Base-by-base conservation (phyloP, 495 filamentous ascomycete genomes). In the Aspergillus hancockii region DNA sequence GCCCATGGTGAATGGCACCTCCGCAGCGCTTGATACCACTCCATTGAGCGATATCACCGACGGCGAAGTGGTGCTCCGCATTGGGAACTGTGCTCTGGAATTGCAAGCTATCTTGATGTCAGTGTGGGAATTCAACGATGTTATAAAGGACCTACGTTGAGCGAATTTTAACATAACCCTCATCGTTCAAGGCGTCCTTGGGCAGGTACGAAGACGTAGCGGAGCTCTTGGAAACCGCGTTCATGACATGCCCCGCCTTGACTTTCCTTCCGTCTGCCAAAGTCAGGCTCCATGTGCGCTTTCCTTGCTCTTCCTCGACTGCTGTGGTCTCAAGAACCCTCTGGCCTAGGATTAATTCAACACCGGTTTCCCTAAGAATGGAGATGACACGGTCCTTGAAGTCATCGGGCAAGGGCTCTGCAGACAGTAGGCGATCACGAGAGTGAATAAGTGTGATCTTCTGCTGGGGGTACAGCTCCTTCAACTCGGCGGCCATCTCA, bases 11-110 rank as follows among this genome's bases (percentile, higher is more conserved):
- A 79, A 91, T 84, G 13, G 88, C 88, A 5, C 71, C 80, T 30
- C 88, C 88, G 65, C 85, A 88, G 30, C 88, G 81, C 73, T 88
- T 89, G 71, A 89, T 90, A 21, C 87, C 87, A 0, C 81, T 78
- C 87, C 87, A 89, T 4, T 65, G 61, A 1, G 68, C 70, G 6
- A 78, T 59, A 51, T 79, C 76, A 2, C 76, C 76, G 13, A 73
- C 71, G n/a, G 84, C 86, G 59, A 83, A 88, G 67, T 90, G 88
- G 43, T 75, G 66, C 1, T 63, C 62, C 13, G 79, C 63, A 57
- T 87, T 85, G n/a, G 83, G 73, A 0, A 81, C 66, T 5, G 64
- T 60, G 0, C 65, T 55, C 1, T 71, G 66, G 64, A 85, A 84
- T 63, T 73, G 66, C 22, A 79, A 75, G 40, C 79, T 83, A 13